Evolutionary conservation across 768 basidiomycete genomes (phyloP).

Genomic region (Imleria badia): DNA sequence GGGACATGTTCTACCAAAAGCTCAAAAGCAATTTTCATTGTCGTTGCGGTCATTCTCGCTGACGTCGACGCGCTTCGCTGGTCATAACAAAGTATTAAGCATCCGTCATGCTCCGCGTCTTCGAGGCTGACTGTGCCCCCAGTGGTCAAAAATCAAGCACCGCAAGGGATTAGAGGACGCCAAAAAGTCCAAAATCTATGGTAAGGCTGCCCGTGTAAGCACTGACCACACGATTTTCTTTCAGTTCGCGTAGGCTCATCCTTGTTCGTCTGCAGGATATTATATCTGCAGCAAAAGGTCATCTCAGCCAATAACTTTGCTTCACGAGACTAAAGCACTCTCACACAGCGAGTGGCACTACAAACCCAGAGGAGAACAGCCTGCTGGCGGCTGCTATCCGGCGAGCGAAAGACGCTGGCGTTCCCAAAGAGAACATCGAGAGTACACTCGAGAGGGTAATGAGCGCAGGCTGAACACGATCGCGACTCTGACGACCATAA

Average conservation of each 20-base stretch:
- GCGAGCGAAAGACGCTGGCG: constrained; percentile 53
- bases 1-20: constrained; percentile 1
- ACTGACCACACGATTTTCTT: not conserved
- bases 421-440: constrained; percentile 71
- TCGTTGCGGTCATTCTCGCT: constrained; percentile 26
- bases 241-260: not conserved
- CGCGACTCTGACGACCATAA: not conserved
- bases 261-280: constrained; percentile 49
- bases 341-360: constrained; percentile 52
- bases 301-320: not conserved
- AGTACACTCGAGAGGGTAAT: constrained; percentile 56
- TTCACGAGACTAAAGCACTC: not conserved
- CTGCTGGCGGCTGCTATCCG: constrained; percentile 55
- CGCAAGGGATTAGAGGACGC: constrained; percentile 65
- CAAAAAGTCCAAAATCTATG: constrained; percentile 57
- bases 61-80: constrained; percentile 29
- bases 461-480: not conserved
- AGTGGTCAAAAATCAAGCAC: constrained; percentile 81
- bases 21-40: not conserved
- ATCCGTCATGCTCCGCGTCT: not conserved
- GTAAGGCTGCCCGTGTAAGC: constrained; percentile 55
- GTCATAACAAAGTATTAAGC: constrained; percentile 41
- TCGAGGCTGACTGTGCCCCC: constrained; percentile 4
- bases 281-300: constrained; percentile 58
- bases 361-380: constrained; percentile 53